A percentile compares a stretch with the other conserved stretches of the same genome.
Evolutionary conservation across 1,284 basidiomycete species (phyloP).

Genomic region (Coriolopsis trogii): DNA sequence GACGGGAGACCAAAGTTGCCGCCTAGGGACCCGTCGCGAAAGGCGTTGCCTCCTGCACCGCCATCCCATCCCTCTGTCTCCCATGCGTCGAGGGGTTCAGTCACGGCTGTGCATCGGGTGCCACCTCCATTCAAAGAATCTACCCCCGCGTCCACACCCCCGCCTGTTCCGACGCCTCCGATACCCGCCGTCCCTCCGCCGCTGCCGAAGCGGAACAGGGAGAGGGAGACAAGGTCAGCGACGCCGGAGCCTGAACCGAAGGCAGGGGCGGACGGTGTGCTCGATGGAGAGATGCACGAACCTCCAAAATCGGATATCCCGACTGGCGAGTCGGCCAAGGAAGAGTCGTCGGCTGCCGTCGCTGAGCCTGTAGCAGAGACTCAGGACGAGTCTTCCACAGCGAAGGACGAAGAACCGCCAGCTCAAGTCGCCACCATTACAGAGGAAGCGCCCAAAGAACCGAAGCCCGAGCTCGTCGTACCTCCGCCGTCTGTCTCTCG

Average conservation of each 20-base stretch:
- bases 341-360: not conserved
- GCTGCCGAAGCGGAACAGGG: conserved; percentile 27
- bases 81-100: conserved; percentile 14
- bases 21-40: conserved; percentile 24
- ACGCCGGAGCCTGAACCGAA: conserved; percentile 5
- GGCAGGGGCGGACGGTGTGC: not conserved
- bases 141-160: conserved; percentile 29
- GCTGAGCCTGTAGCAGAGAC: not conserved
- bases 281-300: not conserved
- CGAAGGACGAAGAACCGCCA: not conserved
- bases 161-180: not conserved
- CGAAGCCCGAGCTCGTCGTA: conserved; percentile 1
- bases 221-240: conserved; percentile 9
- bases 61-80: conserved; percentile 41
- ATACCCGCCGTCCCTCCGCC: conserved; percentile 22
- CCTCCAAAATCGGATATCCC: too few species aligned
- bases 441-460: not conserved
- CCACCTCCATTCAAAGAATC: conserved; percentile 23
- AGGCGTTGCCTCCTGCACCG: conserved; percentile 39
- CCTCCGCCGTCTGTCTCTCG: conserved; percentile 16
- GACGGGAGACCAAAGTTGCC: conserved; percentile 26
- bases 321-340: not conserved
- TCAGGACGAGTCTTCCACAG: not conserved
- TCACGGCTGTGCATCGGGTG: conserved; percentile 14
- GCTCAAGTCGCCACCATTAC: not conserved